phyloP scores from a whole-genome alignment of 2,329 filamentous ascomycete species.

The Nothopassalora personata region DNA sequence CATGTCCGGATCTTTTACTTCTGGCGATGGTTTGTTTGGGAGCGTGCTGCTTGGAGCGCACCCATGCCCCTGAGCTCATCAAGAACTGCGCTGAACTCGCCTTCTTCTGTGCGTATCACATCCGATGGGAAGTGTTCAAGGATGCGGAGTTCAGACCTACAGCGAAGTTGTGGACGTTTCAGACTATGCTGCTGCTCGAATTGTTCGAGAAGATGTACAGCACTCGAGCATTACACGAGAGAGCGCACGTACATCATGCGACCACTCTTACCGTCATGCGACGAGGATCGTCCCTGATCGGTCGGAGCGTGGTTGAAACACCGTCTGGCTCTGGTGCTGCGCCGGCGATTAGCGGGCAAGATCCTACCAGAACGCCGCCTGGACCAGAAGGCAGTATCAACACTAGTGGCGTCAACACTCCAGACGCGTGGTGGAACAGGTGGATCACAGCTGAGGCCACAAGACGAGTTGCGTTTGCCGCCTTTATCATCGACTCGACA shows the following conservation, averaged over 20 bases:
- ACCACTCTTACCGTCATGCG: slow-evolving; percentile 95
- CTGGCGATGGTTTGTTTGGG: slow-evolving; percentile 90
- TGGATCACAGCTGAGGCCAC: slow-evolving; percentile 96
- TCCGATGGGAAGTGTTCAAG: slow-evolving; percentile 96
- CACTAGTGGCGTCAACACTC: slow-evolving; percentile 52
- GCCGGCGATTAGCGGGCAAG: slow-evolving; percentile 27
- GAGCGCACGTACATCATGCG: slow-evolving; percentile 93
- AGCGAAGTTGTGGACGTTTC: slow-evolving; percentile 93
- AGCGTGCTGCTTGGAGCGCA: slow-evolving; percentile 80
- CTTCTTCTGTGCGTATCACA: slow-evolving; percentile 84
- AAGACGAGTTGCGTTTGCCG: slow-evolving; percentile 81
- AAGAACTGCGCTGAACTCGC: slow-evolving; percentile 75
- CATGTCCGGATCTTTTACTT: slow-evolving; percentile 75
- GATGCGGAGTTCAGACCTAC: slow-evolving; percentile 84
- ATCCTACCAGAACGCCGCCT: slow-evolving; percentile 39
- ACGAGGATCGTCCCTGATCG: slow-evolving; percentile 83
- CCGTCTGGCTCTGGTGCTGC: slow-evolving; percentile 61
- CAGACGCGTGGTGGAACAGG: slow-evolving; percentile 89
- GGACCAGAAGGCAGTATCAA: slow-evolving; percentile 47
- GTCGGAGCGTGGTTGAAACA: slow-evolving; percentile 76
- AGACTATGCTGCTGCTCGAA: slow-evolving; percentile 81
- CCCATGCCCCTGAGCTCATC: slow-evolving; percentile 67
- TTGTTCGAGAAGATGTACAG: slow-evolving; percentile 98
- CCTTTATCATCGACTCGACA: slow-evolving; percentile 91
- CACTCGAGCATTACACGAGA: slow-evolving; percentile 82